Evolutionary conservation across 2,329 filamentous ascomycete genomes (phyloP).

Genomic region (Westerdykella aurantiaca): DNA sequence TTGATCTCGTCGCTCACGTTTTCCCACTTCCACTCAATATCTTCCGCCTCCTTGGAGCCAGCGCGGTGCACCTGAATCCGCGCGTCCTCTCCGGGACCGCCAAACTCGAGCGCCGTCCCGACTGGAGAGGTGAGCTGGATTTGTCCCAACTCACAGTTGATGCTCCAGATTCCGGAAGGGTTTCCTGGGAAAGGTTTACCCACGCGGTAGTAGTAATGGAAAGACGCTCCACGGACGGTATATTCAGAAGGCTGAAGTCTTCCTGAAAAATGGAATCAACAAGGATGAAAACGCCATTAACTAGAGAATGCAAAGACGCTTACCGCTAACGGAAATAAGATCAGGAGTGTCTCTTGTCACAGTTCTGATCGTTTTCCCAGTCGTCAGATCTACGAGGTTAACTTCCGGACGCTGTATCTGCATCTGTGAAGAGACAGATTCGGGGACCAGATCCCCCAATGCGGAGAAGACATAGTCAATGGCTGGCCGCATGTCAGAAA

Average conservation of each 20-base stretch:
- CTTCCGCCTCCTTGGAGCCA: constrained; percentile 42
- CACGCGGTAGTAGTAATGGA: constrained; percentile 44
- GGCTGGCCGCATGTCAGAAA: constrained; percentile 1
- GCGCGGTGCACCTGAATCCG: constrained; percentile 49
- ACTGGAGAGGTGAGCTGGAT: constrained; percentile 26
- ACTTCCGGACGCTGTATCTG: constrained; percentile 45
- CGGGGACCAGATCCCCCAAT: constrained; percentile 41
- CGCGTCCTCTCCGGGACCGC: constrained; percentile 29
- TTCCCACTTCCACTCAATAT: constrained; percentile 41
- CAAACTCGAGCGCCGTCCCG: constrained; percentile 12
- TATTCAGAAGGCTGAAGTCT: constrained; percentile 4
- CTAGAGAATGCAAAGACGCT: not conserved
- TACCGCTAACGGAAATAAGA: constrained; percentile 38
- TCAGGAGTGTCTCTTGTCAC: constrained; percentile 43
- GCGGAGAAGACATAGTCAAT: constrained; percentile 45
- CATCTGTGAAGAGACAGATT: constrained; percentile 36
- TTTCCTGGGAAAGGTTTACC: constrained; percentile 48
- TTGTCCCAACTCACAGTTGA: constrained; percentile 43
- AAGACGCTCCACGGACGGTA: constrained; percentile 37
- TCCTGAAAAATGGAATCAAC: not conserved
- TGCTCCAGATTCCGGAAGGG: constrained; percentile 45
- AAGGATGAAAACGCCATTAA: not conserved
- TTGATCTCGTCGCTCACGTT: constrained; percentile 28
- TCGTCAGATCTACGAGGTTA: constrained; percentile 10
- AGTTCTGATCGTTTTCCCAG: constrained; percentile 24